Percentiles rank a stretch among this genome's conserved stretches.
These are phyloP conservation scores for Psilocybe sp. DNA, from an alignment of 768 basidiomycete genomes.

Conservation along the genomic window DNA sequence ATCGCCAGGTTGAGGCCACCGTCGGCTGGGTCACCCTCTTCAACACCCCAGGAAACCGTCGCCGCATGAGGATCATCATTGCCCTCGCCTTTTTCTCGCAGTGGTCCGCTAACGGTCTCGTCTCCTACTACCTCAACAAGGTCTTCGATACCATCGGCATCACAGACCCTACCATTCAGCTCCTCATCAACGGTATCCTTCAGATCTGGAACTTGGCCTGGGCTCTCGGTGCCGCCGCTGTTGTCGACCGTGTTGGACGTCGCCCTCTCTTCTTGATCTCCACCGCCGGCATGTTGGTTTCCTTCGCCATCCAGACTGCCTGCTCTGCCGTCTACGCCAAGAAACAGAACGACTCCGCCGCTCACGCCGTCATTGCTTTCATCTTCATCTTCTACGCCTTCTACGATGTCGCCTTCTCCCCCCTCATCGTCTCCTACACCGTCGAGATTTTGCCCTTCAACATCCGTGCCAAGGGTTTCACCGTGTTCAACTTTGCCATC, in stretches of 20 bases:
- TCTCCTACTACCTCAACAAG: conserved; percentile 78
- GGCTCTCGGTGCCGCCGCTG: conserved; percentile 28
- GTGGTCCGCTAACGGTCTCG: conserved; percentile 84
- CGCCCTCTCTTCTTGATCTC: conserved; percentile 70
- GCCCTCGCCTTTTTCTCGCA: conserved; percentile 83
- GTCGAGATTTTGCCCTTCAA: conserved; percentile 84
- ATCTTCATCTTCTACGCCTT: conserved; percentile 81
- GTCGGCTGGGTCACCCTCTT: conserved; percentile 72
- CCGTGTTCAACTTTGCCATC: conserved; percentile 75
- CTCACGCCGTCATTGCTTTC: conserved; percentile 75
- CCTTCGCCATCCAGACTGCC: conserved; percentile 67
- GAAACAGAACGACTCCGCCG: conserved; percentile 38
- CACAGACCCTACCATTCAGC: conserved; percentile 56
- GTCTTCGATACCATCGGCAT: conserved; percentile 71
- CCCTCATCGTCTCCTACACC: conserved; percentile 84
- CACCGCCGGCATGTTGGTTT: conserved; percentile 54
- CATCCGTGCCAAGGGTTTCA: conserved; percentile 86
- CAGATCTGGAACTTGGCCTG: conserved; percentile 74
- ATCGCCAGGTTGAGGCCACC: conserved; percentile 55
- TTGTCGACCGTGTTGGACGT: conserved; percentile 65
- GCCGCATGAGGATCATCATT: conserved; percentile 73
- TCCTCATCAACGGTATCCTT: conserved; percentile 83
- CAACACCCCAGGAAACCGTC: conserved; percentile 66
- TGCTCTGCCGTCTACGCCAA: conserved; percentile 58
- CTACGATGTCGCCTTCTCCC: conserved; percentile 83